These are phyloP conservation scores for Hansenula sp. DNA, from an alignment of 1,139 yeast genomes.

Conservation along the genomic window DNA sequence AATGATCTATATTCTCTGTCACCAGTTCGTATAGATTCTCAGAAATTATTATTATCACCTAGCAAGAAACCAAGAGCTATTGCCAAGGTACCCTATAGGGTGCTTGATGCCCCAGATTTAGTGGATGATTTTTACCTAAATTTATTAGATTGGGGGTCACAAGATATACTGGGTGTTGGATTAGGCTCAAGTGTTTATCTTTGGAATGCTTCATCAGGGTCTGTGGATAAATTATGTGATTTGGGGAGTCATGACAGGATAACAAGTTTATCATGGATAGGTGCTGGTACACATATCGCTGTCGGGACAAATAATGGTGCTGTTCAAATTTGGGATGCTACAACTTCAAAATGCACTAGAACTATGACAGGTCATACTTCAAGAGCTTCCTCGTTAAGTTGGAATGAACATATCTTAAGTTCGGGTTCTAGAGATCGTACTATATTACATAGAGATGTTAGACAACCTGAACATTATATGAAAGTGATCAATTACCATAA, in stretches of 20 bases:
- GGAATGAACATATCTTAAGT: conserved; percentile 88
- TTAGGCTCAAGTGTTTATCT: conserved; percentile 82
- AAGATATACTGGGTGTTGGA: conserved; percentile 86
- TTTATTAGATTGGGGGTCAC: conserved; percentile 93
- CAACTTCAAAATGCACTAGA: conserved; percentile 76
- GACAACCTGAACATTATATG: conserved; percentile 80
- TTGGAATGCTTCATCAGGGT: conserved; percentile 87
- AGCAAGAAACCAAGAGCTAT: conserved; percentile 75
- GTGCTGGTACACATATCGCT: conserved; percentile 89
- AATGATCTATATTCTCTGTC: conserved; percentile 76
- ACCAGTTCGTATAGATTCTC: conserved; percentile 89
- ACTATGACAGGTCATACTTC: conserved; percentile 90
- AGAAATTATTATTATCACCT: conserved; percentile 73
- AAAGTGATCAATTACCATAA: conserved; percentile 70
- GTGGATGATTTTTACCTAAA: conserved; percentile 93
- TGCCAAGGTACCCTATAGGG: conserved; percentile 85
- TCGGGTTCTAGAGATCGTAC: conserved; percentile 86
- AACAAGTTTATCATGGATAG: conserved; percentile 90
- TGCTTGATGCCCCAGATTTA: conserved; percentile 92
- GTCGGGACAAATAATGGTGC: conserved; percentile 84
- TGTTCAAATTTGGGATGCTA: conserved; percentile 95
- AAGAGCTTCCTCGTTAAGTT: conserved; percentile 82
- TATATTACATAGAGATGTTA: conserved; percentile 86
- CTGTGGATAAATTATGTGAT: conserved; percentile 78
- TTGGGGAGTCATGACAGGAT: conserved; percentile 58